These are phyloP conservation scores for Tricholoma bakamatsutake DNA, from an alignment of 768 basidiomycete genomes.

Conservation along the genomic window DNA sequence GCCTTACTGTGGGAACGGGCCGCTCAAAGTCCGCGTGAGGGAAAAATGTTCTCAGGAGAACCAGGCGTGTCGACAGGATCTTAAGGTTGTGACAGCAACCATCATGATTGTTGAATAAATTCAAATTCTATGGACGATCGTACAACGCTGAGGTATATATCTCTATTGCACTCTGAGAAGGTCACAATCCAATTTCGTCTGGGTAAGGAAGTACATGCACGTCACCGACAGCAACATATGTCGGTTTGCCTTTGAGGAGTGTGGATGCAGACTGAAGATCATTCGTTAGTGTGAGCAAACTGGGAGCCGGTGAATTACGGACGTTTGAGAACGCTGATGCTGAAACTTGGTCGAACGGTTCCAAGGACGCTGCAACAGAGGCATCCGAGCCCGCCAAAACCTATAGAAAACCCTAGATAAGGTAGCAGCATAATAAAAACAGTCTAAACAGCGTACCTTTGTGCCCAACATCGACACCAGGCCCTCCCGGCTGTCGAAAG, in stretches of 20 bases:
- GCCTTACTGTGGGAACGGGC: no score
- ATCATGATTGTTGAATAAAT: not conserved
- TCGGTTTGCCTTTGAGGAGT: constrained; percentile 73
- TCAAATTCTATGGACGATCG: constrained; percentile 1
- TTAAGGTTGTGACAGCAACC: not conserved
- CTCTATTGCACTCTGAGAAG: not conserved
- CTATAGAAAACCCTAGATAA: constrained; percentile 27
- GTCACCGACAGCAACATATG: constrained; percentile 84
- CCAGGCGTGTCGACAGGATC: not conserved
- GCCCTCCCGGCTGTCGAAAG: constrained; percentile 66
- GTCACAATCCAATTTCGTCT: constrained; percentile 77
- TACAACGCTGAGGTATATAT: not conserved
- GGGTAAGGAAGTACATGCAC: constrained; percentile 69
- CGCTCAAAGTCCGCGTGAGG: no score
- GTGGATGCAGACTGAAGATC: constrained; percentile 50
- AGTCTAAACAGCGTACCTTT: constrained; percentile 41
- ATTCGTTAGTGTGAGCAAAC: not conserved
- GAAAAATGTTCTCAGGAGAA: no score
- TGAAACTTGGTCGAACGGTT: constrained; percentile 66
- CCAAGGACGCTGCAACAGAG: constrained; percentile 56
- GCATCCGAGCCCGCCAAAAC: constrained; percentile 50
- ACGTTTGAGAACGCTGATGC: constrained; percentile 69
- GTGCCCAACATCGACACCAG: constrained; percentile 54
- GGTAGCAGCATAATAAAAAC: constrained; percentile 1
- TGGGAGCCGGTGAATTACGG: constrained; percentile 12